These are phyloP conservation scores for Monosporascus ibericus DNA, from an alignment of 2,329 filamentous ascomycete species.

Conservation along the genomic window DNA sequence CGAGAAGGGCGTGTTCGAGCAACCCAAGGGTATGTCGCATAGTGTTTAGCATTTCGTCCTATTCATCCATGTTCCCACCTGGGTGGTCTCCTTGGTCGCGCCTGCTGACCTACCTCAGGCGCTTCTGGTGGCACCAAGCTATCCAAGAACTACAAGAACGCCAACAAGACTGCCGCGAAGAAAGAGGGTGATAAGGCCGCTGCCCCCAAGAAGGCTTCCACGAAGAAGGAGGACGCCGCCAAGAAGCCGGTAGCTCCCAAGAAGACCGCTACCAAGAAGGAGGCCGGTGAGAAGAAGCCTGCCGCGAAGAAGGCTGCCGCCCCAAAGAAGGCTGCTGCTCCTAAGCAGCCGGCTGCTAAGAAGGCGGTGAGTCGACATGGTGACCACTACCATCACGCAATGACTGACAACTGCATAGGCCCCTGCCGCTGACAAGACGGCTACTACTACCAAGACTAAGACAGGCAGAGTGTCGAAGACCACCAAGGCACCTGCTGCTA, in stretches of 20 bases:
- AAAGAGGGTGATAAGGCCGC: slow-evolving; percentile 32
- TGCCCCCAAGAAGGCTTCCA: slow-evolving; percentile 30
- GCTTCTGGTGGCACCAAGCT: slow-evolving; percentile 90
- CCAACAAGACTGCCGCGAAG: slow-evolving; percentile 26
- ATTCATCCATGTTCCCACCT: too few species aligned
- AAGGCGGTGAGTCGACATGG: slow-evolving; percentile 19
- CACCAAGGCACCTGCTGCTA: slow-evolving; percentile 38
- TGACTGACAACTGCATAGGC: slow-evolving; percentile 35
- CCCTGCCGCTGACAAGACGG: slow-evolving; percentile 35
- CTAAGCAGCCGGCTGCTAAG: slow-evolving; percentile 39
- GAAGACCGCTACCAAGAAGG: slow-evolving; percentile 39
- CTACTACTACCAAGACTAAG: slow-evolving; percentile 62
- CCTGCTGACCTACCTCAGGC: slow-evolving; percentile 41
- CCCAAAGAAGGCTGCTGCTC: slow-evolving; percentile 32
- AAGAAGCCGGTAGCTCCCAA: slow-evolving; percentile 30
- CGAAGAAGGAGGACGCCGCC: slow-evolving; percentile 36
- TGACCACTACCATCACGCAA: slow-evolving; percentile 8
- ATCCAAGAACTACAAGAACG: slow-evolving; percentile 63
- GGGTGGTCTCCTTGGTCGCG: too few species aligned
- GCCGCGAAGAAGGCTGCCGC: slow-evolving; percentile 58
- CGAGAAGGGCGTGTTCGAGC: slow-evolving; percentile 79
- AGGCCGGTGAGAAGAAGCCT: slow-evolving; percentile 63
- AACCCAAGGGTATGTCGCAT: slow-evolving; percentile 71
- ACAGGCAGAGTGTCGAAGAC: slow-evolving; percentile 77
- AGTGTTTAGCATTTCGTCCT: not conserved